Evolutionary conservation across 2,329 filamentous ascomycete genomes (phyloP), one percentile per base, ranked within the genome.

Genomic region (Myriosclerotinia duriaeana): DNA sequence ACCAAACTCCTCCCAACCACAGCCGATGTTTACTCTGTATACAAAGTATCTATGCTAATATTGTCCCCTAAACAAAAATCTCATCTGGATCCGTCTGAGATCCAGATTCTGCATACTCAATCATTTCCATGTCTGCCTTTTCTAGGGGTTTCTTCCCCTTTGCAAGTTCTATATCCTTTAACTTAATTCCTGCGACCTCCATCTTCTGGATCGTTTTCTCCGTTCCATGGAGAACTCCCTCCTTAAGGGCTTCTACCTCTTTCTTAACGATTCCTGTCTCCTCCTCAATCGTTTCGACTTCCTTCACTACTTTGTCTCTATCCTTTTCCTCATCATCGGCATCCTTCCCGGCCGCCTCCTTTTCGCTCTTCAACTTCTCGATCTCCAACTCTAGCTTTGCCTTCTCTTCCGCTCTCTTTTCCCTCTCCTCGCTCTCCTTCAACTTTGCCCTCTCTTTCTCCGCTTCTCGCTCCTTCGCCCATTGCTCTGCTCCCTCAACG

Each of bases 401-500:
- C 40, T 71, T 66, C 50, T 73, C 68, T 52, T 71, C 69, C 22
- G 67, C 68, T 55, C 68, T 63, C 11, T 71, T 60, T 59, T 73
- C 71, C 58, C 72, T 70, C 46, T 72, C 71, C 53, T 76, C 70
- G 53, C 67, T 67, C 66, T 71, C 66, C 55, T 76, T 69, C 69
- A 73, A 66, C 30, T 67, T 69, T 59, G 74, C 74, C 66, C 72
- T 75, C 59, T 71, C 68, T 63, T 85, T 87, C 75, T 85, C 83
- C 73, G 77, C 77, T 38, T 81, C 63, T 66, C 81, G 78, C 14
- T 80, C 82, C 66, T 80, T 79, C 0, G 86, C 83, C 86, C 86
- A 89, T 6, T 72, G 77, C 1, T 78, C 77, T 1, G 81, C 83
- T 70, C 86, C 83, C 26, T 78, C 77, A 30, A 88, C 75, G 1